Evolutionary conservation across 2,329 filamentous ascomycete genomes (phyloP).

Genomic region (Botrytis sinoallii): DNA sequence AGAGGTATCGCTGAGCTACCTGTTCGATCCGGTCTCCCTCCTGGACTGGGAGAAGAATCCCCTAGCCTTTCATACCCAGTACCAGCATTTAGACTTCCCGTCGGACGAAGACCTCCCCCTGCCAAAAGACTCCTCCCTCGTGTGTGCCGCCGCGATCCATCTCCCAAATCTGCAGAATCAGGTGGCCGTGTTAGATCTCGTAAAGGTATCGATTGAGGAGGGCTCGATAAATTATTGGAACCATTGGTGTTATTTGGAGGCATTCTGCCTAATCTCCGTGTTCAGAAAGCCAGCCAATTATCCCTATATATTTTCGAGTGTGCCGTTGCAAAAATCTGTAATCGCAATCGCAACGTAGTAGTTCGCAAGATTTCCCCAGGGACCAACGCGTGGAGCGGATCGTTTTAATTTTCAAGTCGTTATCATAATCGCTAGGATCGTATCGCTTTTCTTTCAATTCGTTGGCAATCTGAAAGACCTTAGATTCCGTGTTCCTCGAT

Average conservation of each 20-base stretch:
- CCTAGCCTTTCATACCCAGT: constrained; percentile 36
- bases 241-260: constrained; percentile 48
- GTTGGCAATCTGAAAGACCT: neutral
- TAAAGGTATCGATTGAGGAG: constrained; percentile 66
- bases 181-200: constrained; percentile 52
- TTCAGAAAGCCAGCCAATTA: constrained; percentile 5
- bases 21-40: constrained; percentile 22
- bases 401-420: constrained; percentile 23
- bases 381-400: constrained; percentile 20
- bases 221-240: constrained; percentile 42
- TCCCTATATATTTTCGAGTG: neutral
- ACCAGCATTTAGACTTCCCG: constrained; percentile 27
- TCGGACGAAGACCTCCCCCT: constrained; percentile 30
- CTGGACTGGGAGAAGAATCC: constrained; percentile 34
- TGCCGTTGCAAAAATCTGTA: constrained; percentile 8
- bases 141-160: constrained; percentile 31
- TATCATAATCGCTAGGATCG: constrained; percentile 22
- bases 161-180: constrained; percentile 32
- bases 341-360: constrained; percentile 21
- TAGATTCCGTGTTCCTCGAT: neutral
- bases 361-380: constrained; percentile 6
- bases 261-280: constrained; percentile 40
- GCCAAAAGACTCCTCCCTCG: constrained; percentile 36
- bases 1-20: constrained; percentile 20
- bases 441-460: constrained; percentile 1